These are phyloP conservation scores for Mycena leptocephala DNA, from an alignment of 768 basidiomycete genomes.

Conservation along the genomic window DNA sequence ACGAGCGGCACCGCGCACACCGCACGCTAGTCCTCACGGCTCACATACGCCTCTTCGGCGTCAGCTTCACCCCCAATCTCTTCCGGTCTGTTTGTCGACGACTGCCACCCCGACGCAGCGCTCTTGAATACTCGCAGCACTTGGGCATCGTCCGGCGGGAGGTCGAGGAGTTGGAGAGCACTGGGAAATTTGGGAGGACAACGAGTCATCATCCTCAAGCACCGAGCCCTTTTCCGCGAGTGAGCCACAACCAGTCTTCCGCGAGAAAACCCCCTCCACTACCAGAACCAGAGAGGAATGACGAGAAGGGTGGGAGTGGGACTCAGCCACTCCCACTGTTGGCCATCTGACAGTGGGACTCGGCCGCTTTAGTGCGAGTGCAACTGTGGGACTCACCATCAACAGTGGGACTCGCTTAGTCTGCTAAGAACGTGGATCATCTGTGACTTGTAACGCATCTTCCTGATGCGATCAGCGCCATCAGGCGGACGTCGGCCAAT, in stretches of 20 bases:
- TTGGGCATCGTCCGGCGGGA: slow-evolving; percentile 83
- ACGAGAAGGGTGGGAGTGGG: too few species aligned
- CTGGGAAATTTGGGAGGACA: slow-evolving; percentile 74
- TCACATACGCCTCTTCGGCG: slow-evolving; percentile 56
- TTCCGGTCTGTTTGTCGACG: too few species aligned
- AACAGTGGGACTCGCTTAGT: too few species aligned
- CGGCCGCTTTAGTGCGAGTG: too few species aligned
- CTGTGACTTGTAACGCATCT: too few species aligned
- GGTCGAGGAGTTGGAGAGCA: slow-evolving; percentile 74
- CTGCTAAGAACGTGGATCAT: too few species aligned
- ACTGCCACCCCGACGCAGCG: slow-evolving; percentile 81
- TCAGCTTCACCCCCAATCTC: slow-evolving; percentile 32
- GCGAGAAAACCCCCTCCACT: slow-evolving; percentile 42
- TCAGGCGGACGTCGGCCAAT: too few species aligned
- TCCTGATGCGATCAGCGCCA: too few species aligned
- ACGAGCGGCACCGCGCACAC: slow-evolving; percentile 86
- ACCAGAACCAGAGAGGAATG: too few species aligned
- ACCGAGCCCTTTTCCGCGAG: slow-evolving; percentile 31
- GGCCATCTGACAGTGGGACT: too few species aligned
- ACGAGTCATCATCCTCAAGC: slow-evolving; percentile 39
- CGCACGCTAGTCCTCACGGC: slow-evolving; percentile 82
- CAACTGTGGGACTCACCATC: too few species aligned
- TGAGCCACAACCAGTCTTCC: slow-evolving; percentile 11
- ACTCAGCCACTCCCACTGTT: too few species aligned
- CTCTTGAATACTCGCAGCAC: slow-evolving; percentile 82